Base-by-base conservation (phyloP, 352 stramenopile species). In the Hyphochytrium catenoides region DNA sequence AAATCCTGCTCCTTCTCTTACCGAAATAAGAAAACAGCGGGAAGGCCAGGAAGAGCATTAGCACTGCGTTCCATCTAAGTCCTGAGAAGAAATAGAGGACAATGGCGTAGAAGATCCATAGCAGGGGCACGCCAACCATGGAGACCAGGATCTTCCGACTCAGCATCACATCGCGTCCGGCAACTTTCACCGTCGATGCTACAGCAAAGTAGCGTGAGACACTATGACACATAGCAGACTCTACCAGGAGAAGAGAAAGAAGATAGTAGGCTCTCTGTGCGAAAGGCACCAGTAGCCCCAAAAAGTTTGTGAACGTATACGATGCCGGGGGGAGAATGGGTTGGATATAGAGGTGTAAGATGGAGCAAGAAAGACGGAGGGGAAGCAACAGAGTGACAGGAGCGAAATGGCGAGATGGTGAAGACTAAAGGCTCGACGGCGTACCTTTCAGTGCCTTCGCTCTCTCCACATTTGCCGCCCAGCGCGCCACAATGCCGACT, bases 81-180 rank as follows among this genome's bases (percentile, higher is more conserved):
- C 81, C 60, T 5, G 69, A 81, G 17, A 87, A 52, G 18, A 70
- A 37, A 27, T 84, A 56, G 14, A 74, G 65, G 15, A 78, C 51
- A 18, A 86, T 40, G 31, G 73, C 55, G 49, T 93, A 91, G 24
- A 74, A 52, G 38, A 86, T 39, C 59, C 74, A 85, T 6, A 93
- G 56, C 36, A 64, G 42, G 8, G 76, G 76, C 33, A 93, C 72
- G 0, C 81, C 66, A 22, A 91, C 57, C 21, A 89, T 83, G 23
- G 70, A 89, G 30, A 89, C 81, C 36, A 79, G 57, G 39, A 93
- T 90, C 54, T 93, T 93, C 54, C 91, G 88, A 50, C 66, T 86
- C 15, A 90, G 39, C 29, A 91, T 36, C 3, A 93, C 78, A 36
- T 93, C 79, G 12, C 66, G 62, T 20, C 59, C 79, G 15, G 63